A percentile compares a stretch with the other conserved stretches of the same genome.
Conservation (phyloP, 371 early-diverging fungal species). For the Mucor plumbeus region DNA sequence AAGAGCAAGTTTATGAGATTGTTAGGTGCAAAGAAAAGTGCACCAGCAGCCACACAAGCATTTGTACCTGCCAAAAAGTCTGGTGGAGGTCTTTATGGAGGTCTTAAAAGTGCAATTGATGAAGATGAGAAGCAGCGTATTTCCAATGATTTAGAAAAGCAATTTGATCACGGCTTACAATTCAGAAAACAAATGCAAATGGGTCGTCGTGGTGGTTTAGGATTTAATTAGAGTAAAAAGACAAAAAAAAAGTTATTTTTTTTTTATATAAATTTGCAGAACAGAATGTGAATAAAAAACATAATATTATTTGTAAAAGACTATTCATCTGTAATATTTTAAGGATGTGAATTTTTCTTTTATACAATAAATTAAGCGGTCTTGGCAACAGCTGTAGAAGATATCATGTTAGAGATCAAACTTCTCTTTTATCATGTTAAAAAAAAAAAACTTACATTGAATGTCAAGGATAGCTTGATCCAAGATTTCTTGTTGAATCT, state of each 20-base stretch:
- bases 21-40: constrained; percentile 48
- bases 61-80: constrained; percentile 32
- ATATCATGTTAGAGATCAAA: background rate
- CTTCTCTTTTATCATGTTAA: background rate
- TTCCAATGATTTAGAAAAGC: constrained; percentile 46
- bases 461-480: constrained; percentile 60
- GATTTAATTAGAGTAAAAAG: constrained; percentile 29
- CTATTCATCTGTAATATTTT: constrained; percentile 5
- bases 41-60: background rate
- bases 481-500: constrained; percentile 67
- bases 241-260: constrained; percentile 13
- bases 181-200: constrained; percentile 52
- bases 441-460: constrained; percentile 44
- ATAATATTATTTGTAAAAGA: constrained; percentile 3
- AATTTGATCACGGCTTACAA: constrained; percentile 52
- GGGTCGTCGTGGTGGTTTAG: constrained; percentile 56
- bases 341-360: background rate
- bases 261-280: background rate
- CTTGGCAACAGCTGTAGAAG: constrained; percentile 33
- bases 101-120: constrained; percentile 52
- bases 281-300: constrained; percentile 1
- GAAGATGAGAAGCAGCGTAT: constrained; percentile 46
- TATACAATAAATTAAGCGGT: constrained; percentile 24
- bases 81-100: constrained; percentile 49
- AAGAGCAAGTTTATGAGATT: constrained; percentile 55